Evolutionary conservation across 805 yeast genomes (phyloP).

Genomic region (Monosporozyma unispora): DNA sequence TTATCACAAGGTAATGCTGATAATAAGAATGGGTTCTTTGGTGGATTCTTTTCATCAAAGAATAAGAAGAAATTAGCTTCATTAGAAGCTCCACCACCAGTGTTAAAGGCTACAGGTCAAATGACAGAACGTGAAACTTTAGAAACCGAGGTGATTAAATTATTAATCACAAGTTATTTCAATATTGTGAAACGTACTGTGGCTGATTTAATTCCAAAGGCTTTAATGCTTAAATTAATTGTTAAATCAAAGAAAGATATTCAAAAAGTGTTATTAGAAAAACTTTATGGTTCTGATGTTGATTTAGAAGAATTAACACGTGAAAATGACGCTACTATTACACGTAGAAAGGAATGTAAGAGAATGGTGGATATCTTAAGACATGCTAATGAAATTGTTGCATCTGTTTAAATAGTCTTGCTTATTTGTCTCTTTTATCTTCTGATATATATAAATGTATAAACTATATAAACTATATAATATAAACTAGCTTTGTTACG

Average conservation of each 20-base stretch:
- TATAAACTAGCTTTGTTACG: not conserved
- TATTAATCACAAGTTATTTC: conserved; percentile 83
- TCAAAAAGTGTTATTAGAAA: conserved; percentile 82
- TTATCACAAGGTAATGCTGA: conserved; percentile 10
- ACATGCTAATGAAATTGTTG: conserved; percentile 85
- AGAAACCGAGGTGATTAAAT: conserved; percentile 95
- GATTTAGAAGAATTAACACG: conserved; percentile 72
- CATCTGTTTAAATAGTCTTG: conserved; percentile 27
- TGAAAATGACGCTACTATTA: conserved; percentile 87
- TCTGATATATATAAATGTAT: not conserved
- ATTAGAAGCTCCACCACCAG: conserved; percentile 97
- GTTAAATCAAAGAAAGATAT: conserved; percentile 76
- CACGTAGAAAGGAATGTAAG: conserved; percentile 87
- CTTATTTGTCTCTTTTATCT: not conserved
- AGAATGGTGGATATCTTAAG: conserved; percentile 90
- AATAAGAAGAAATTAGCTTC: conserved; percentile 89
- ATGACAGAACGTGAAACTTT: conserved; percentile 91
- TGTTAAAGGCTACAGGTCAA: conserved; percentile 80
- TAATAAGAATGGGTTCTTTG: conserved; percentile 75
- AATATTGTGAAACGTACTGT: conserved; percentile 88
- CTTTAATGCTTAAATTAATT: conserved; percentile 87
- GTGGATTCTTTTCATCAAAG: conserved; percentile 87
- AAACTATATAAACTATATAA: not conserved
- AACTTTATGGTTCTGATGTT: conserved; percentile 60
- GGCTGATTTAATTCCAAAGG: conserved; percentile 90